Percentiles rank a stretch among this genome's conserved stretches.
Conservation (phyloP, 2,329 filamentous ascomycete genomes). For the Venturia asperata region DNA sequence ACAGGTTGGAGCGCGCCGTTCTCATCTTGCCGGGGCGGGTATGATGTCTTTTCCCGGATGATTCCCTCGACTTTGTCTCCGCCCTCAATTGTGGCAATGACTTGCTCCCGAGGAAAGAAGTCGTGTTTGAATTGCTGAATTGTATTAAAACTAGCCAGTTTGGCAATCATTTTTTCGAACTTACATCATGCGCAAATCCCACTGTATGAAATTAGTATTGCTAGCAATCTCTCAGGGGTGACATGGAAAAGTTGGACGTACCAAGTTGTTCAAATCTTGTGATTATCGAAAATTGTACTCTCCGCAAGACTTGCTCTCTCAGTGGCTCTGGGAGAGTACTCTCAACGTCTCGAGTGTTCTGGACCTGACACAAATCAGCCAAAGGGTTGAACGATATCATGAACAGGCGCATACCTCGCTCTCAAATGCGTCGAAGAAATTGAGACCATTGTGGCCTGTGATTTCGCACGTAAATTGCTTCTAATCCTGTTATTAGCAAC, state of each 20-base stretch:
- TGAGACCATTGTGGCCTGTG: constrained; percentile 83
- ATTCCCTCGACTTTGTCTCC: constrained; percentile 65
- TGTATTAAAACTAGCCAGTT: constrained; percentile 21
- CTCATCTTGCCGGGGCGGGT: constrained; percentile 50
- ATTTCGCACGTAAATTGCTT: constrained; percentile 93
- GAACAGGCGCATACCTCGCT: constrained; percentile 63
- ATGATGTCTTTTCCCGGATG: constrained; percentile 79
- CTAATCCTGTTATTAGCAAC: constrained; percentile 39
- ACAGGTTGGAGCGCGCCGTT: constrained; percentile 65
- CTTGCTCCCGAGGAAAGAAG: constrained; percentile 82
- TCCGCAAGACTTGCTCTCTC: constrained; percentile 81
- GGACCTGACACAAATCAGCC: constrained; percentile 30
- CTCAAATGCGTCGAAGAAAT: constrained; percentile 84
- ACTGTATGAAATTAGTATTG: constrained; percentile 29
- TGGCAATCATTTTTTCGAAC: not conserved
- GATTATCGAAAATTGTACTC: constrained; percentile 83
- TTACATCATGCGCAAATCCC: constrained; percentile 54
- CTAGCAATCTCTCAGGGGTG: not conserved
- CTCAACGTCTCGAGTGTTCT: constrained; percentile 62
- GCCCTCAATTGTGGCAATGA: constrained; percentile 63
- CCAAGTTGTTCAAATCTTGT: constrained; percentile 79
- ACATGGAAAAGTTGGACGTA: constrained; percentile 31
- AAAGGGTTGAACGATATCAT: constrained; percentile 21
- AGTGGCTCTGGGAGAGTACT: constrained; percentile 85
- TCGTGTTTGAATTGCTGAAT: constrained; percentile 69